These are phyloP conservation scores for Lactifluus echinatus DNA, from an alignment of 768 basidiomycete genomes.

Conservation along the genomic window DNA sequence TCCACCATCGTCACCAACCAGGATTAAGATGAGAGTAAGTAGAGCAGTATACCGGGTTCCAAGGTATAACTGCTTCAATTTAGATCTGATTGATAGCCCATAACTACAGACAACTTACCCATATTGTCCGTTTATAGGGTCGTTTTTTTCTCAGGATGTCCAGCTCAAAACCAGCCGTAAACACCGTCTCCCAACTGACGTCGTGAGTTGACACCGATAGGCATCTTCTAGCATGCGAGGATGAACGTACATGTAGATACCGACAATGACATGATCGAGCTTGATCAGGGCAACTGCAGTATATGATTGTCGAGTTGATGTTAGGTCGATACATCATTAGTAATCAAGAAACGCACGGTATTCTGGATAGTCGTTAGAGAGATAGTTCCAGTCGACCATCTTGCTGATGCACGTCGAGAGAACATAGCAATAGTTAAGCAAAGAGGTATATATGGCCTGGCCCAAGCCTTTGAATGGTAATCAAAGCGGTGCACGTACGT, in stretches of 20 bases:
- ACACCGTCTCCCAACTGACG: too few relatives aligned
- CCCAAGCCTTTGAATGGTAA: too few relatives aligned
- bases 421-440: too few relatives aligned
- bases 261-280: background rate
- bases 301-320: background rate
- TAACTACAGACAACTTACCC: background rate
- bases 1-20: background rate
- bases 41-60: background rate
- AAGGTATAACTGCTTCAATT: background rate
- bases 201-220: too few relatives aligned
- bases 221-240: background rate
- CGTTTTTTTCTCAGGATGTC: too few relatives aligned
- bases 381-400: constrained; percentile 12
- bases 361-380: background rate
- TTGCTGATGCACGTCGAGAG: background rate
- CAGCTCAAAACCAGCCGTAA: too few relatives aligned
- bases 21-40: background rate
- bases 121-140: background rate
- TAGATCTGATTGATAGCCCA: background rate
- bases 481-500: too few relatives aligned
- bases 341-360: background rate
- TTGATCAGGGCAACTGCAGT: background rate
- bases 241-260: background rate
- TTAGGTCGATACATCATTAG: background rate
- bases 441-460: too few relatives aligned